A percentile compares a stretch with the other conserved stretches of the same genome.
phyloP scores from a whole-genome alignment of 257 asterid genomes.

The Ballota nigra region DNA sequence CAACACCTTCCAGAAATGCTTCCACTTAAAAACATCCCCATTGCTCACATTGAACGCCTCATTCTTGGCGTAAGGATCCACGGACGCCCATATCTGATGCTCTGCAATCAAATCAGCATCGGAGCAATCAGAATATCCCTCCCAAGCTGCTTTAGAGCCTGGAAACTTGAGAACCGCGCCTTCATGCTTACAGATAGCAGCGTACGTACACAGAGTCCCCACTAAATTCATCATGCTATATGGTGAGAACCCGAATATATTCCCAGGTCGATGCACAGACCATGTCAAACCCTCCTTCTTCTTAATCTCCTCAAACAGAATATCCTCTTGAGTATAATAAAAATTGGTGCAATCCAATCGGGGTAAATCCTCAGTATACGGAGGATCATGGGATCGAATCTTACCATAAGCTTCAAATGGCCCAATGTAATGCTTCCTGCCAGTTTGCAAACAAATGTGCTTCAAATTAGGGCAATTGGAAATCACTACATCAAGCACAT shows the following conservation, averaged over 20 bases:
- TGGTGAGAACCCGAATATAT: conserved; percentile 76
- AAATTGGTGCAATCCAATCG: conserved; percentile 55
- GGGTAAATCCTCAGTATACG: conserved; percentile 74
- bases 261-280: conserved; percentile 87
- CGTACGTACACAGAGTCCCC: conserved; percentile 80
- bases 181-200: conserved; percentile 84
- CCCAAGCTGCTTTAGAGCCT: conserved; percentile 70
- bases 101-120: conserved; percentile 93
- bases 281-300: conserved; percentile 75
- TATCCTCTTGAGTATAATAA: conserved; percentile 68
- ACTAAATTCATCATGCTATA: conserved; percentile 77
- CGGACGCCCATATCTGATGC: conserved; percentile 95
- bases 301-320: conserved; percentile 55
- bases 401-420: conserved; percentile 54
- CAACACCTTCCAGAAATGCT: conserved; percentile 87
- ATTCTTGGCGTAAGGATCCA: conserved; percentile 86
- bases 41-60: conserved; percentile 90
- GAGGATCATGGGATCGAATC: conserved; percentile 52
- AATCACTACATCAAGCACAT: conserved; percentile 51
- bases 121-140: conserved; percentile 68
- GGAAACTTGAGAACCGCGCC: conserved; percentile 70
- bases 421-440: conserved; percentile 76
- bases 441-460: conserved; percentile 79
- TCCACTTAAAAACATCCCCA: conserved; percentile 92
- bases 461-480: conserved; percentile 68